Base-by-base conservation (phyloP, 2,329 filamentous ascomycete species). In the Graphilbum fragrans region DNA sequence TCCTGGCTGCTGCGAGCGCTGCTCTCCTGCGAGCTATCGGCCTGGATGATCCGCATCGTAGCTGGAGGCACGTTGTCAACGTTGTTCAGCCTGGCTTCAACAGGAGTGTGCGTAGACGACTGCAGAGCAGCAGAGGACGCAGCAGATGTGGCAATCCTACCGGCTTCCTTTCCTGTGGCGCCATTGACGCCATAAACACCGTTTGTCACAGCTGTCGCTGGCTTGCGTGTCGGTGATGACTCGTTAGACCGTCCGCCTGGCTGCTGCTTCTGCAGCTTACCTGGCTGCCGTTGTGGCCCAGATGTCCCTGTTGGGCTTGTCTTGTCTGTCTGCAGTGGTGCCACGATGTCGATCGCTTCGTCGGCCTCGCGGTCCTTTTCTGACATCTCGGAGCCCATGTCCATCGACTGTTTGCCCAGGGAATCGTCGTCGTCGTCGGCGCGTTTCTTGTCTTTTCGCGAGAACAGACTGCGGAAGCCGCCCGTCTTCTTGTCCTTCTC, bases 241-340 rank as follows among this genome's bases (percentile, higher is more conserved):
- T 73, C 70, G 5, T 19, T 12, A n/a, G 25, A 16, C 32, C 25
- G 37, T 2, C 17, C 23, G 10, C 20, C 2, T 2, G 73, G 35
- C 17, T 38, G 41, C 14, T 38, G 38, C 38, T 44, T 44, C 35
- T 44, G 81, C 40, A 86, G 64, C 57, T 86, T 87, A 62, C 73
- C 77, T 4, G 73, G 59, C 42, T 73, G 68, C 45, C 77, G 68
- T 49, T 80, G 75, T 10, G 69, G 61, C 19, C 50, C 52, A 17
- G 86, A 52, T 85, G 80, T 39, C 85, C 63, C 56, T 85, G 86
- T 61, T 72, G 75, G 72, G 23, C 23, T 27, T 27, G 23, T 27
- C 23, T 7, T 7, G 23, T 12, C 64, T 69, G 7, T 75, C 72
- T 64, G 59, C 2, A 67, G 67, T 14, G 59, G 29, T 14, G 29